Base-by-base conservation (phyloP, 805 yeast genomes). In the Starmerella davenportii region DNA sequence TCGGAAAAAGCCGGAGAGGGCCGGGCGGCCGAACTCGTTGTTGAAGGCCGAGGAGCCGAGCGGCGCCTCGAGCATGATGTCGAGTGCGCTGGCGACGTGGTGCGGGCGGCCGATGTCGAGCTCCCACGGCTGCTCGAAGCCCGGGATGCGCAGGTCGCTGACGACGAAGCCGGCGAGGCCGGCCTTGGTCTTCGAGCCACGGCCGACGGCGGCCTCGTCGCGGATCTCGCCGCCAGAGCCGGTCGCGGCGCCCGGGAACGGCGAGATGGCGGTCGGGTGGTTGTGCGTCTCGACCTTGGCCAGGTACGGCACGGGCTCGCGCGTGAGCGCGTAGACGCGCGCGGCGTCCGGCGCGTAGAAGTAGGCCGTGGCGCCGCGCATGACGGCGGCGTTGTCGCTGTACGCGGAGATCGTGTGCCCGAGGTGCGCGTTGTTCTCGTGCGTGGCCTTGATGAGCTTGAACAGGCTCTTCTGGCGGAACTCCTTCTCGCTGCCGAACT, bases 151-250 rank as follows among this genome's bases (percentile, higher is more conserved):
- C 58, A 90, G 68, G 60, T 90, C 96, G 30, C 93, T 76, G 18
- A 84, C 95, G 9, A 92, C 70, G 60, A 75, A 90, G 7, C 99
- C 99, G 31, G 93, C 68, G 44, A 90, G 66, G 39, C 99, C 99
- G 55, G 95, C 93, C 62, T 90, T 87, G 33, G 96, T 73, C 60
- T 82, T 82, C 20, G 96, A 87, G 34, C 99, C 99, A 59, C 95
- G 74, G 46, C 99, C 99, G 20, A 90, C 94, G 23, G 99, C 98
- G 63, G 95, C 98, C 64, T 90, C 99, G 61, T 90, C 99, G 69
- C 99, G 80, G 54, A 90, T 90, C 63, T 90, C 99, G 65, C 99
- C 99, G 59, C 99, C 99, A 9, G 96, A 85, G 46, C 99, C 99
- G 13, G 99, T 90, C 32, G 99, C 93, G 24, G 99, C 99, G 60